These are phyloP conservation scores for Thuidium tamariscinum DNA, from an alignment of 225 moss, liverwort and hornwort species.

Conservation along the genomic window DNA sequence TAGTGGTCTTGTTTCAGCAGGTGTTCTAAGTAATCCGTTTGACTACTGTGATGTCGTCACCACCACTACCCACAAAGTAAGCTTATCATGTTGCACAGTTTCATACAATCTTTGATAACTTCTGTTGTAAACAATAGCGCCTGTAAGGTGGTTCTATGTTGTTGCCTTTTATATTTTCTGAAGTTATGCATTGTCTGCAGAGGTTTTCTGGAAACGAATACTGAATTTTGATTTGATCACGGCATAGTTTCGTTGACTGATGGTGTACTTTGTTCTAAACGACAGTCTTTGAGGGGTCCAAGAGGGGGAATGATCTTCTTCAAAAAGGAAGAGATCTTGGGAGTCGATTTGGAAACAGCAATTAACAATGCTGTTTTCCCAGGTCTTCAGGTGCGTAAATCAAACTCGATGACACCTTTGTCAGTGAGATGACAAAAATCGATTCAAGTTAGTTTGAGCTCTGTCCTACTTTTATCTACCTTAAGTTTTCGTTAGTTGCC, in stretches of 20 bases:
- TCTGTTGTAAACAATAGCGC: not conserved
- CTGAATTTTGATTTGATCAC: not conserved
- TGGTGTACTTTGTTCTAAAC: not conserved
- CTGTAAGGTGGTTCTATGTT: not conserved
- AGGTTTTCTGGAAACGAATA: not conserved
- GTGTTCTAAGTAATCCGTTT: conserved; percentile 65
- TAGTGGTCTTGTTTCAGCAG: conserved; percentile 76
- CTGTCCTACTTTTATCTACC: not conserved
- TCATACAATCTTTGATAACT: not conserved
- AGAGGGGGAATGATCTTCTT: conserved; percentile 93
- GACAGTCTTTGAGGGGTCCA: conserved; percentile 73
- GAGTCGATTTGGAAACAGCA: conserved; percentile 58
- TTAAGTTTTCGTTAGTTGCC: not conserved
- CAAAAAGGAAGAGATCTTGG: conserved; percentile 50
- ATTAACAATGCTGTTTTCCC: conserved; percentile 91
- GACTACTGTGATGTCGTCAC: conserved; percentile 71
- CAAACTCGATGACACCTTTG: not conserved
- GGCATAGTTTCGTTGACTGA: not conserved
- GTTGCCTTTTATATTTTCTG: not conserved
- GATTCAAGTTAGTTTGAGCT: not conserved
- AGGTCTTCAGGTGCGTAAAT: conserved; percentile 53
- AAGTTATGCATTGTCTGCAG: not conserved
- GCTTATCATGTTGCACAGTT: not conserved
- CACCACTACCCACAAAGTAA: conserved; percentile 86
- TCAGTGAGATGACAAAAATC: not conserved